Evolutionary conservation across 495 filamentous ascomycete genomes (phyloP).

Genomic region (Aspergillus cavernicola): DNA sequence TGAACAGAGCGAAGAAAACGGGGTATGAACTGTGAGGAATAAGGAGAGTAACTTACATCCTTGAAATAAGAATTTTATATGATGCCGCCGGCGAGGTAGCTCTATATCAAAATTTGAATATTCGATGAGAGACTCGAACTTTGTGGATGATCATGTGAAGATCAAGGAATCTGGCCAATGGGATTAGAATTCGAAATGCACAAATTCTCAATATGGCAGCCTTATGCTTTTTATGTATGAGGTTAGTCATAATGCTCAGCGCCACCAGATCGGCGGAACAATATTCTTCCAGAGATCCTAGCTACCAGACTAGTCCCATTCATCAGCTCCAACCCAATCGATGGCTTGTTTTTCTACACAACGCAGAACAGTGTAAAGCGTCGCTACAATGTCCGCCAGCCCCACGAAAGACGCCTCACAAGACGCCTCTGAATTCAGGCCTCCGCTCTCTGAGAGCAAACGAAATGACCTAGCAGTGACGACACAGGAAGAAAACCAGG

Average conservation of each 20-base stretch:
- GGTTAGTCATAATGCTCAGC: no score
- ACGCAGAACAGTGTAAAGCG: no score
- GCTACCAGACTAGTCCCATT: no score
- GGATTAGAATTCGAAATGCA: no score
- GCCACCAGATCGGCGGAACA: no score
- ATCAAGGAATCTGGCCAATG: neutral
- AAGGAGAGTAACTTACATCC: neutral
- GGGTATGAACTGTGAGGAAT: no score
- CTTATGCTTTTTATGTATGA: no score
- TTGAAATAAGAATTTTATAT: neutral
- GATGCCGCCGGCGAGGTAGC: neutral
- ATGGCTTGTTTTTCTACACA: no score
- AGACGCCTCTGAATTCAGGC: neutral
- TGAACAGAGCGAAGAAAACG: neutral
- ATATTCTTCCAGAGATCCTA: no score
- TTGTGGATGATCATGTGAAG: slow-evolving; percentile 2
- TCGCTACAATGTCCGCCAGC: neutral
- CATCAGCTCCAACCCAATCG: no score
- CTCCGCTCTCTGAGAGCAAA: neutral
- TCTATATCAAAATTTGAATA: neutral
- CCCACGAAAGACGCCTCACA: neutral
- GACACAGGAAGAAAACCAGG: neutral
- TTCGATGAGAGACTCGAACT: neutral
- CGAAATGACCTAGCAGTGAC: neutral
- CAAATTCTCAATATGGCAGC: no score